Base-by-base conservation (phyloP, 352 stramenopile genomes). In the Pythium pyrilobum region DNA sequence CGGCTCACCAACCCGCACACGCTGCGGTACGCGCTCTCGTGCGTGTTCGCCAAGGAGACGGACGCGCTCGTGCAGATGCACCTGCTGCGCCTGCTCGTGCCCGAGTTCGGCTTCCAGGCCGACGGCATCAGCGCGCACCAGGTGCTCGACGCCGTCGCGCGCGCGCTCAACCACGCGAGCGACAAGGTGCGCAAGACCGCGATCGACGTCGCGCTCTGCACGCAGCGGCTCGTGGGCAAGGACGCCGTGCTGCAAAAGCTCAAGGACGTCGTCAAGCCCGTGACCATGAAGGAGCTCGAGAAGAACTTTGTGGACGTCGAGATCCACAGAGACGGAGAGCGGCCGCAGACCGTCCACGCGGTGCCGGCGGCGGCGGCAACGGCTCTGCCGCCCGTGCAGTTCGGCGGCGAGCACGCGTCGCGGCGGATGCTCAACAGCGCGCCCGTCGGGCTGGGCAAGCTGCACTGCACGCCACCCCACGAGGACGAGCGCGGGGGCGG, bases 251-350 rank as follows among this genome's bases (percentile, higher is more conserved):
- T 93, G 5, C 62, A 71, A 50, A 72, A 75, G 27, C 77, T 93
- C 27, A 72, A 84, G 64, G 80, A 79, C 27, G 46, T 52, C 44
- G 72, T 91, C 50, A 90, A 89, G 53, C 60, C 80, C 10, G 66
- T 82, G 49, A 90, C 73, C n/a, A 62, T 91, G 7, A 90, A 88
- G 39, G 81, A 93, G 42, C 71, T 93, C 9, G 83, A 93, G 55
- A 91, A 90, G 59, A 87, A 74, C 58, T 91, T 93, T 62, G 76
- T 85, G 13, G 75, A 89, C 20, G 11, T 63, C 21, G 74, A 82
- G 10, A 45, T 76, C 12, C 64, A 66, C 23, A 67, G 64, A 21
- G 59, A 69, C 16, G 39, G 57, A 11, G 70, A 71, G 24, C 66
- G 72, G 4, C 80, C 79, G 6, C 72, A 88, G 52, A 89, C 80